Base-by-base conservation (phyloP, 257 asterid species). In the Coffea eugenioides region DNA sequence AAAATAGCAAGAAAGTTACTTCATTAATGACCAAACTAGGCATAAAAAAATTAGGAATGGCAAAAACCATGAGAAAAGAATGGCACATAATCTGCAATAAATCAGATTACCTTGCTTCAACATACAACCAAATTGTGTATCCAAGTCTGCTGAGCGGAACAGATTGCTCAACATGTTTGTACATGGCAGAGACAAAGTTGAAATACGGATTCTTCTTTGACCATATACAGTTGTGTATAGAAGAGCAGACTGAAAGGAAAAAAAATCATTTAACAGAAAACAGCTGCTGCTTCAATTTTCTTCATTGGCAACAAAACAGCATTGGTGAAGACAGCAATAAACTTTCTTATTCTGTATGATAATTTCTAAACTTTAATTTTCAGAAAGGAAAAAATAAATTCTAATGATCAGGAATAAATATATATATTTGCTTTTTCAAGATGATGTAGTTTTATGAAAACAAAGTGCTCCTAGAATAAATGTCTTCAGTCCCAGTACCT, bases 151-250 rank as follows among this genome's bases (percentile, higher is more conserved):
- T 52, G 97, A 87, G 75, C 99, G 98, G 88, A 94, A 96, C 72
- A 96, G 88, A 83, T 94, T 91, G 85, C 98, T 96, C 86, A 96
- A 88, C 94, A 90, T 88, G 83, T 82, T 92, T 52, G 98, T 94
- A 95, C 97, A 91, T 61, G 97, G 97, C 62, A 96, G 91, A 79
- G 99, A 91, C 86, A 96, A 85, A 51, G 98, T 96, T 62, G 99
- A 96, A 74, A 96, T 93, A 71, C 99, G 95, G 84, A 96, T 96
- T 90, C 97, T 89, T 89, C 99, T 90, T 89, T 96, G 97, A 80
- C 99, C 99, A 82, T 88, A 88, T 27, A 92, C 91, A 49, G 98
- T 91, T 79, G 99, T 96, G 92, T 96, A 96, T 74, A 96, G 97
- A 81, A 96, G 97, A 56, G 99, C 99, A 83, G 94, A 96, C 99